Base-by-base conservation (phyloP, 768 basidiomycete genomes). In the Ramaria rubella region DNA sequence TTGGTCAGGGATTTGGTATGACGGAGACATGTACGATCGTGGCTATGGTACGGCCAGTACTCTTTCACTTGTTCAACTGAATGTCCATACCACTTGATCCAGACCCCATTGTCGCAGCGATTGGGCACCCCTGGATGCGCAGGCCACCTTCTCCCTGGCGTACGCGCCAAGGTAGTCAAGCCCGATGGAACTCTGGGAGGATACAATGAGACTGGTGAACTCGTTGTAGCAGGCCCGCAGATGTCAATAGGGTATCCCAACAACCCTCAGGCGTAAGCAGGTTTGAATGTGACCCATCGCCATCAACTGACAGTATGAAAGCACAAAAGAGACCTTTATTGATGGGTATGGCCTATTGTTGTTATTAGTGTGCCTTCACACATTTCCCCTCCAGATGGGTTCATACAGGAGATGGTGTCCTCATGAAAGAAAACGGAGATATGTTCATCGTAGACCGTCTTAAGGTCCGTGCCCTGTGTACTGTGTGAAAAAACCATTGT, bases 251-350 rank as follows among this genome's bases (percentile, higher is more conserved):
- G 78, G 8, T 88, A 87, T 67, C 67, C 73, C 52, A 79, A 83
- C 52, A 83, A 86, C 60, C 70, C 68, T 17, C 65, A 80, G 67
- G 85, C 85, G 85, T 86, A 64, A 62, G 81, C 42, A 17, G 19
- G 17, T 33, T 27, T 9, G 27, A 17, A 48, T 33, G 12, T 24
- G n/a, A n/a, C 7, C 15, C 19, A 8, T 8, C 26, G 1, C 15
- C 19, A n/a, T 8, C 19, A 55, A n/a, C 17, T 48, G 33, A n/a
- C 17, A 23, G 3, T 4, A 8, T 57, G 55, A 7, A 55, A 87
- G 86, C 33, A 87, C 86, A 4, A 77, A 73, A 55, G 84, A 87
- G 59, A 84, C 82, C 0, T 89, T 88, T 63, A 59, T 81, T 12
- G 75, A 86, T 59, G 86, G 86, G 81, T 85, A 59, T 24, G 30